A percentile compares a stretch with the other conserved stretches of the same genome.
phyloP scores from a whole-genome alignment of 768 basidiomycete genomes.

The Saitozyma sp. region DNA sequence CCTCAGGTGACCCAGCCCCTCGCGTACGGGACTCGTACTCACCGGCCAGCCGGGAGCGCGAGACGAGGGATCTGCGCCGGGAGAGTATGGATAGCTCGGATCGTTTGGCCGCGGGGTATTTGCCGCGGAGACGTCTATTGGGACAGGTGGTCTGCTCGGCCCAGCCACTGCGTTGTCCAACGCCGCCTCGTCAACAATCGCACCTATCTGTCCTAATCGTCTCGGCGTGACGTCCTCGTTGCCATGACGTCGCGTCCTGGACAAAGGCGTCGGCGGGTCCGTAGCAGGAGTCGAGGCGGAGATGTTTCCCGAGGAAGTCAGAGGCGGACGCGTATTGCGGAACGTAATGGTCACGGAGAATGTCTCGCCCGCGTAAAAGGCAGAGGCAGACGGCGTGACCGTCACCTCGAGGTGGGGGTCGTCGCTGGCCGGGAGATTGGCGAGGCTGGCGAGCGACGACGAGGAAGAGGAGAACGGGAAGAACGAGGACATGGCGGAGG shows the following conservation, averaged over 20 bases:
- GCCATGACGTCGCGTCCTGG: not conserved
- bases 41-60: no score
- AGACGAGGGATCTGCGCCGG: slow-evolving; percentile 29
- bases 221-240: slow-evolving; percentile 5
- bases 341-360: slow-evolving; percentile 84
- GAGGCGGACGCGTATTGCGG: slow-evolving; percentile 65
- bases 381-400: slow-evolving; percentile 70
- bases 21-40: slow-evolving; percentile 3
- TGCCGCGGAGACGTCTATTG: not conserved
- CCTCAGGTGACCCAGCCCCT: slow-evolving; percentile 23
- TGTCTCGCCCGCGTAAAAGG: slow-evolving; percentile 88
- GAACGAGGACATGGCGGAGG: slow-evolving; percentile 33
- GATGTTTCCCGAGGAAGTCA: not conserved
- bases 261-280: not conserved
- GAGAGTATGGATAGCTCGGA: slow-evolving; percentile 22
- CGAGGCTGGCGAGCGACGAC: not conserved
- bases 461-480: slow-evolving; percentile 28
- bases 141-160: slow-evolving; percentile 21
- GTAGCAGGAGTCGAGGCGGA: not conserved
- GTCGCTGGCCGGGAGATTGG: slow-evolving; percentile 12
- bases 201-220: slow-evolving; percentile 28
- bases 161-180: slow-evolving; percentile 34
- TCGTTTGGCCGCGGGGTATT: slow-evolving; percentile 9
- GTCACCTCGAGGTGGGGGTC: slow-evolving; percentile 50
- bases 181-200: slow-evolving; percentile 8